Conservation (phyloP, 106 monocot genomes). For the Ottelia alismoides region DNA sequence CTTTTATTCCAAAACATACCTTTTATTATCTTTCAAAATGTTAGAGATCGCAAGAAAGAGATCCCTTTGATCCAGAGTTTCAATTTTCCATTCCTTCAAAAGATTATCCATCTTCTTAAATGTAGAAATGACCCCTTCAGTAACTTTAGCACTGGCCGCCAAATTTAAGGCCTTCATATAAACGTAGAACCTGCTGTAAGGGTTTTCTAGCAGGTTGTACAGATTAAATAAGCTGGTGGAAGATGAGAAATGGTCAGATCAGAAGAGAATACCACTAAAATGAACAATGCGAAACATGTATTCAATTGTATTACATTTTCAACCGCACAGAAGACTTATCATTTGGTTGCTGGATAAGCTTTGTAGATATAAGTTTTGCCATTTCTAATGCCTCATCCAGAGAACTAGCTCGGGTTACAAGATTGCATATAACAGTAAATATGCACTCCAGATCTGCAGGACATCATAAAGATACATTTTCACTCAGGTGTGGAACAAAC, state of each 20-base stretch:
- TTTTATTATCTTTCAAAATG: conserved; percentile 86
- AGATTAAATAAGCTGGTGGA: conserved; percentile 76
- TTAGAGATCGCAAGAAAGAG: conserved; percentile 67
- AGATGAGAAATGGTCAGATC: conserved; percentile 5
- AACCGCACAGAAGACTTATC: conserved; percentile 77
- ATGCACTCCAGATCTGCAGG: conserved; percentile 92
- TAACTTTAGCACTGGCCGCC: conserved; percentile 57
- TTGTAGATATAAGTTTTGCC: conserved; percentile 73
- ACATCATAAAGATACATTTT: too few species aligned
- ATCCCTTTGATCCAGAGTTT: conserved; percentile 56
- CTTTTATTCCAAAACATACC: conserved; percentile 39
- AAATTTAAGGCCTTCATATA: conserved; percentile 70
- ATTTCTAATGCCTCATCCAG: conserved; percentile 81
- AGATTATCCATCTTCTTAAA: conserved; percentile 83
- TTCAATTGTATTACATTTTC: conserved; percentile 84
- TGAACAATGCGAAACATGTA: too few species aligned
- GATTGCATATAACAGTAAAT: conserved; percentile 73
- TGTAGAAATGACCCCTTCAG: conserved; percentile 66
- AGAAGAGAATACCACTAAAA: too few species aligned
- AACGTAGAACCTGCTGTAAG: conserved; percentile 67
- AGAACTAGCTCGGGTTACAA: conserved; percentile 43
- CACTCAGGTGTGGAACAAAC: too few species aligned
- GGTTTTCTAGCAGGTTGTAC: conserved; percentile 83
- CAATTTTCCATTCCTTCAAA: conserved; percentile 76
- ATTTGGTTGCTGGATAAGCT: conserved; percentile 63